Evolutionary conservation across 495 filamentous ascomycete species (phyloP), one percentile per base, ranked within the genome.

Genomic region (Beverwykella pulmonaria): DNA sequence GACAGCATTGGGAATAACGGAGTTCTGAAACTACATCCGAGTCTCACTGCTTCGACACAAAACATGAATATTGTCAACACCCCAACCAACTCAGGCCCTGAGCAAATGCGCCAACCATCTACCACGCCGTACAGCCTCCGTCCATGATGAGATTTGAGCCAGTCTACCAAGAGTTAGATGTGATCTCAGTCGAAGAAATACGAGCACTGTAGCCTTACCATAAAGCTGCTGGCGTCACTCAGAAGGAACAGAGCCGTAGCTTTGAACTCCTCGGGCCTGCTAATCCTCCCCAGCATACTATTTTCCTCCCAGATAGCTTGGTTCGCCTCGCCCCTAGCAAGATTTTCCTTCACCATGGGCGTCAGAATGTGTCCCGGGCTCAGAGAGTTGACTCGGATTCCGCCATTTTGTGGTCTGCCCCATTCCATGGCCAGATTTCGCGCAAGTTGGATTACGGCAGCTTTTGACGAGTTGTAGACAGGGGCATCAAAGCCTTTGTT

Each of bases 361-460:
- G 90, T 92, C 36, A 89, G 61, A 65, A 91, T 88, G 65, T 91
- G 87, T 0, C 88, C 88, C 0, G 88, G 88, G 57, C 85, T 86
- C 1, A 90, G 77, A 34, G 77, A 82, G 65, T 91, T 91, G 3
- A 90, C 88, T 0, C 88, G 77, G 60, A 92, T 89, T 0, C 86
- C 85, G 20, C 86, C 82, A 29, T 70, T 54, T 17, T 70, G 22
- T n/a, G 72, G 49, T 7, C 80, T 79, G 7, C 83, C 87, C 88
- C 87, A 91, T 73, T 90, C 88, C 84, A 89, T 90, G 2, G 88
- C 87, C 47, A 90, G 75, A 50, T 83, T 87, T 9, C 87, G 78
- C 0, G 80, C 79, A 3, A 90, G 72, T 75, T 90, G 87, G 22
- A 89, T 82, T 1, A 91, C 86, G 0, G 87, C 87, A 0, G 88